phyloP scores from a whole-genome alignment of 2,329 filamentous ascomycete genomes.

The Aspergillus sp. region DNA sequence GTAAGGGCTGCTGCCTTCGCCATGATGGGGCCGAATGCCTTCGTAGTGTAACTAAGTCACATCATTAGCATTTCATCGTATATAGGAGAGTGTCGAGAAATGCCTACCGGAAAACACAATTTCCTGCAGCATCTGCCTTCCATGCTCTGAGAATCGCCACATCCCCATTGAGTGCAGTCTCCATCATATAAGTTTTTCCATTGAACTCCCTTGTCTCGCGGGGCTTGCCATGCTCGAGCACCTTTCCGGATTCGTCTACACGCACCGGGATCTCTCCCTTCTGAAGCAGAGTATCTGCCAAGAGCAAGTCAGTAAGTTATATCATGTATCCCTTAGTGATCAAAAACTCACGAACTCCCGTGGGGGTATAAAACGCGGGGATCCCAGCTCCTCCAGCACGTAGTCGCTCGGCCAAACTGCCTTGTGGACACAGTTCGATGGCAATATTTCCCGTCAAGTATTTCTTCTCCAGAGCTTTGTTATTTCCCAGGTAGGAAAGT shows the following conservation, averaged over 20 bases:
- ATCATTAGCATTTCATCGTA: slow-evolving; percentile 21
- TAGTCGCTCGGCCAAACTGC: slow-evolving; percentile 55
- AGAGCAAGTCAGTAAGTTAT: neutral
- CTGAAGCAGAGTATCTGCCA: slow-evolving; percentile 40
- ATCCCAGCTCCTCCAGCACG: slow-evolving; percentile 74
- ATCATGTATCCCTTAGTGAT: neutral
- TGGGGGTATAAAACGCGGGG: slow-evolving; percentile 78
- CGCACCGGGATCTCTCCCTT: slow-evolving; percentile 64
- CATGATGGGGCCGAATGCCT: slow-evolving; percentile 74
- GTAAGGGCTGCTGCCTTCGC: slow-evolving; percentile 76
- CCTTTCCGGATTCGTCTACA: slow-evolving; percentile 78
- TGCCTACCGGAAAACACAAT: slow-evolving; percentile 71
- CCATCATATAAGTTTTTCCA: slow-evolving; percentile 74
- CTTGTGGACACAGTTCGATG: slow-evolving; percentile 75
- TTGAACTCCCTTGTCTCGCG: slow-evolving; percentile 73
- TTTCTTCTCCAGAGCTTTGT: slow-evolving; percentile 73
- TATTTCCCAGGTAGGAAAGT: slow-evolving; percentile 74
- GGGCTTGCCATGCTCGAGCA: slow-evolving; percentile 68
- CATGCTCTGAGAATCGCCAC: slow-evolving; percentile 75
- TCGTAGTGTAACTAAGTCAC: slow-evolving; percentile 62
- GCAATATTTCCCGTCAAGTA: slow-evolving; percentile 74
- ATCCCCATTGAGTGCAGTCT: slow-evolving; percentile 73
- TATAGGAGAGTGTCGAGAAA: slow-evolving; percentile 22
- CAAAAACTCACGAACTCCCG: slow-evolving; percentile 63
- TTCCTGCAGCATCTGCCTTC: slow-evolving; percentile 75